Conservation (phyloP, 352 stramenopile species). For the Salisapilia sapeloensis region DNA sequence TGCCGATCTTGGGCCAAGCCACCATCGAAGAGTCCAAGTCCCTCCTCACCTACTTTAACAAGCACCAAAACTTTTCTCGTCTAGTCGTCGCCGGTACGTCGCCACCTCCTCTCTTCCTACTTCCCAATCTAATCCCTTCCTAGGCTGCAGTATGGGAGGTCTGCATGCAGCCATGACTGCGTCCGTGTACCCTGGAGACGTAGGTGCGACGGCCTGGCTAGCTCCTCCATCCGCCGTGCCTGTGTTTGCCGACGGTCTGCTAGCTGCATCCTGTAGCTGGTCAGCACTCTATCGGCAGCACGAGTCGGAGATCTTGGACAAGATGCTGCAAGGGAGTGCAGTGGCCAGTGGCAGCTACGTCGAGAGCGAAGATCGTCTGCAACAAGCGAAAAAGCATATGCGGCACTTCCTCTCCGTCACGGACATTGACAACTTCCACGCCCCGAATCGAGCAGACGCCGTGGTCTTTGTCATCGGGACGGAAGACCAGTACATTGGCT, state of each 20-base stretch:
- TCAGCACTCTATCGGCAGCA: constrained; percentile 46
- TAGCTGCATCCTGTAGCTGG: constrained; percentile 69
- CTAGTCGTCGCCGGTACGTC: constrained; percentile 30
- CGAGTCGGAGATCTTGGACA: constrained; percentile 44
- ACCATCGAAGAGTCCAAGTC: constrained; percentile 78
- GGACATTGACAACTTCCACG: constrained; percentile 65
- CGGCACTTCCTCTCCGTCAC: constrained; percentile 65
- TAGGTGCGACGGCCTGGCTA: constrained; percentile 49
- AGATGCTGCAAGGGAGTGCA: constrained; percentile 30
- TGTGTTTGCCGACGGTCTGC: constrained; percentile 55
- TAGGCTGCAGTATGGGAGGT: constrained; percentile 56
- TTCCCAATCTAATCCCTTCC: not conserved
- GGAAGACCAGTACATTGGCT: constrained; percentile 65
- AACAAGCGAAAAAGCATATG: constrained; percentile 63
- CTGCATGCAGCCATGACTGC: constrained; percentile 63
- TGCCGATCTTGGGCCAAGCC: constrained; percentile 54
- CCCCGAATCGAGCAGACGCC: constrained; percentile 39
- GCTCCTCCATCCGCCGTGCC: constrained; percentile 47
- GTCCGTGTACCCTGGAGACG: constrained; percentile 46
- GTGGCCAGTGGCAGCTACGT: constrained; percentile 7
- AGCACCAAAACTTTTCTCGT: constrained; percentile 26
- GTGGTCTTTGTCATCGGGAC: constrained; percentile 61
- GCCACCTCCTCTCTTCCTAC: not conserved
- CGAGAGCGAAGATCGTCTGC: constrained; percentile 24
- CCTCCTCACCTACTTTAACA: constrained; percentile 39